Conservation (phyloP, 148 eudicot genomes). For the Fagopyrum esculentum region DNA sequence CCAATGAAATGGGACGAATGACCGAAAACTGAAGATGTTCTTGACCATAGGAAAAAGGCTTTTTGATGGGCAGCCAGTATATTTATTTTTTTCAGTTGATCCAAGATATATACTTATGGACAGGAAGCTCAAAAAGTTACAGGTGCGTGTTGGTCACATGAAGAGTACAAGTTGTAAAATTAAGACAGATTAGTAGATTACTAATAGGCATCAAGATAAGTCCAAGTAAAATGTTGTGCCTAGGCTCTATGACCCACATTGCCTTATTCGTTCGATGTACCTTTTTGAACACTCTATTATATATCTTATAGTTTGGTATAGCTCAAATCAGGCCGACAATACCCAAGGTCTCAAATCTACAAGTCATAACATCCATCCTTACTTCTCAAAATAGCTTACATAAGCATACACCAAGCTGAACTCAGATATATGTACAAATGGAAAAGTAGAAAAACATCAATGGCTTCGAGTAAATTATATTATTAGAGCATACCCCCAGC, state of each 20-base stretch:
- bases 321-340: background rate
- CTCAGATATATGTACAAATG: background rate
- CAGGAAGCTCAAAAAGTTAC: background rate
- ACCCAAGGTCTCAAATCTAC: background rate
- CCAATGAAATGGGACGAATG: background rate
- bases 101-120: background rate
- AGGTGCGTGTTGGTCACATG: background rate
- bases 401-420: background rate
- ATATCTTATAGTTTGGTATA: background rate
- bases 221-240: background rate
- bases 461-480: background rate
- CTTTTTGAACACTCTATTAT: background rate
- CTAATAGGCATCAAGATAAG: background rate
- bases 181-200: background rate
- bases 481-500: conserved; percentile 63
- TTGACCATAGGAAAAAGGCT: background rate
- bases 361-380: background rate
- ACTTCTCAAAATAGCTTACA: background rate
- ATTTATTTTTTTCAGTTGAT: background rate
- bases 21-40: background rate
- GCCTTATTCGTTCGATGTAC: background rate
- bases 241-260: background rate
- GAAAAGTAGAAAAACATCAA: background rate
- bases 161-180: background rate
- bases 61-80: background rate